phyloP scores from a whole-genome alignment of 164 flowering plant species.

The Berberis vulgaris region DNA sequence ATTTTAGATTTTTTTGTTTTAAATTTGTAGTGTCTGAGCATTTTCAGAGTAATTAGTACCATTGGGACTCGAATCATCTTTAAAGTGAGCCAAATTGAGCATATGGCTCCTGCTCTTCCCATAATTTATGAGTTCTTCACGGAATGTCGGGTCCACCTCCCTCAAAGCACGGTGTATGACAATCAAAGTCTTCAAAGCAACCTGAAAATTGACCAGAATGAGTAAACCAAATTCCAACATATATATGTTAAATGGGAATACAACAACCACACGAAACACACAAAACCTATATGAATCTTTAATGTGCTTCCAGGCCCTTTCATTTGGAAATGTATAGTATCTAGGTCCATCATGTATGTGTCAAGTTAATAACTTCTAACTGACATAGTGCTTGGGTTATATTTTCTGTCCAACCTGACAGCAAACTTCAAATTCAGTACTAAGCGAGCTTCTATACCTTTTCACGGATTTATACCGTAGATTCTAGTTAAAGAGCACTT shows the following conservation, averaged over 20 bases:
- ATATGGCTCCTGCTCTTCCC: constrained; percentile 79
- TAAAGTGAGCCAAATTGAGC: constrained; percentile 92
- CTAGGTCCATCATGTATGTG: too few relatives aligned
- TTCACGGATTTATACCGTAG: too few relatives aligned
- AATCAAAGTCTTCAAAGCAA: constrained; percentile 87
- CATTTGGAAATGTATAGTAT: too few relatives aligned
- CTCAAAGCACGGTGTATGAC: constrained; percentile 95
- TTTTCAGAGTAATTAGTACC: constrained; percentile 37
- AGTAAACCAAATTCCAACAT: constrained; percentile 4
- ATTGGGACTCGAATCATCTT: constrained; percentile 92
- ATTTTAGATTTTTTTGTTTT: background rate
- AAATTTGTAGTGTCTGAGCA: background rate
- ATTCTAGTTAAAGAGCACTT: too few relatives aligned
- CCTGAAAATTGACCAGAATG: constrained; percentile 30
- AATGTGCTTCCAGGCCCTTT: too few relatives aligned
- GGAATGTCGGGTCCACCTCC: constrained; percentile 93
- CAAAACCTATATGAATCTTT: background rate
- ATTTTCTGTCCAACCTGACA: too few relatives aligned
- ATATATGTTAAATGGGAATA: background rate
- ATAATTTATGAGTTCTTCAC: constrained; percentile 84
- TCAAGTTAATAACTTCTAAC: too few relatives aligned
- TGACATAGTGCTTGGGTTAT: too few relatives aligned
- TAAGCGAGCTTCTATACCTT: too few relatives aligned
- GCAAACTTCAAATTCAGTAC: too few relatives aligned
- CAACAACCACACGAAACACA: background rate